Evolutionary conservation across 768 basidiomycete genomes (phyloP), one percentile per base, ranked within the genome.

Genomic region (Obba rivulosa): DNA sequence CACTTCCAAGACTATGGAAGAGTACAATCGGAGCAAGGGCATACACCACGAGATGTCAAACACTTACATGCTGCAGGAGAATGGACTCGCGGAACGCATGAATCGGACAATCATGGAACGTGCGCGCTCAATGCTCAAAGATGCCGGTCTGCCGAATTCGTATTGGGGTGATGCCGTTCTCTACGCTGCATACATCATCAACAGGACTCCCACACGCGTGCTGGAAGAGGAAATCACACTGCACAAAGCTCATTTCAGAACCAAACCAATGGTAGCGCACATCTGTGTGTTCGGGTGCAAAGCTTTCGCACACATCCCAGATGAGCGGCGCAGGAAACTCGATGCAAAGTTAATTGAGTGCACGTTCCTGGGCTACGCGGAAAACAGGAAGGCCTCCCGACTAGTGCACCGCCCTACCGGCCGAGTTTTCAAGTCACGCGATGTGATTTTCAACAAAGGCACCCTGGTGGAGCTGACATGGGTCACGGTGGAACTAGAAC

Each of bases 31-130:
- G 5, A 35, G 28, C 4, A 56, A 58, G 35, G 53, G 54, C 0
- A 57, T 62, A 14, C 51, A 54, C 34, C 55, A 60, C 20, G 48
- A 63, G 43, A 51, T 41, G 55, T 42, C 48, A 14, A 49, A 49
- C 20, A 16, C 46, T 20, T 38, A 47, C 39, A 47, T 39, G 11
- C 46, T 39, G 4, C 46, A 47, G 39, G 46, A 71, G 50, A 72
- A 72, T 48, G 68, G 72, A 11, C 48, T 73, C 9, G 66, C 70
- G 0, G 70, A 75, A 47, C 52, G 62, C 3, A 57, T 65, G 18
- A 73, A 70, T 39, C 51, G 67, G 3, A 63, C 59, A 11, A 21
- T 47, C 38, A 41, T 23, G 38, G 46, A 47, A 39, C 46, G 41
- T 41, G 55, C 51, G 21, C 42, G 45, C 5, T 21, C 35, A 16